Percentiles rank a stretch among this genome's conserved stretches.
Evolutionary conservation across 495 filamentous ascomycete species (phyloP).

Genomic region (Podospora appendiculata): DNA sequence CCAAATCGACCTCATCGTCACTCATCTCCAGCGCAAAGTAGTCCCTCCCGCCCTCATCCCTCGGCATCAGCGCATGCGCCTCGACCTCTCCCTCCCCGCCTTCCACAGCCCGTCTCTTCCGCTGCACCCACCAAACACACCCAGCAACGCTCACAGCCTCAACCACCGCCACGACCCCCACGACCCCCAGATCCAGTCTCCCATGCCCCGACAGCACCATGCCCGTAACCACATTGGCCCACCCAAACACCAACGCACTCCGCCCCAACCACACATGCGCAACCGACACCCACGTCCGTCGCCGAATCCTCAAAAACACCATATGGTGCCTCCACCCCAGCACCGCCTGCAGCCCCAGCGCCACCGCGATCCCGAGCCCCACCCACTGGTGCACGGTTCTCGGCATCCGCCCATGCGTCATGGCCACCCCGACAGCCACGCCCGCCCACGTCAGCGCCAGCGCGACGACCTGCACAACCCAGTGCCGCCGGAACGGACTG

Average conservation of each 20-base stretch:
- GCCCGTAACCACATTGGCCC: conserved; percentile 18
- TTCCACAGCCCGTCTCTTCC: neutral
- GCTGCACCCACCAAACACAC: conserved; percentile 10
- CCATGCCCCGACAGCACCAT: conserved; percentile 13
- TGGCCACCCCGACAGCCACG: conserved; percentile 8
- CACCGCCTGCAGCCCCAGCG: conserved; percentile 11
- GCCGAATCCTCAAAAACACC: conserved; percentile 13
- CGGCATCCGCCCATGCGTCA: conserved; percentile 6
- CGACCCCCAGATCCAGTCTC: neutral
- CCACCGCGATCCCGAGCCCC: conserved; percentile 7
- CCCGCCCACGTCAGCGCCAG: conserved; percentile 7
- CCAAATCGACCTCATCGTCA: conserved; percentile 12
- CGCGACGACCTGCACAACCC: conserved; percentile 15
- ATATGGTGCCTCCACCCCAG: conserved; percentile 26
- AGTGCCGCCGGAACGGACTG: conserved; percentile 18
- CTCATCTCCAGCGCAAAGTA: conserved; percentile 22
- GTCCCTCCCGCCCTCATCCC: conserved; percentile 5
- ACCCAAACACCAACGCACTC: conserved; percentile 10
- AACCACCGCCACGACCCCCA: neutral
- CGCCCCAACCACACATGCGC: conserved; percentile 20
- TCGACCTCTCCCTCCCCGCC: neutral
- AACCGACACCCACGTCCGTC: conserved; percentile 20
- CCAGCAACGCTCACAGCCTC: conserved; percentile 7
- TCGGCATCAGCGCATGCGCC: conserved; percentile 5
- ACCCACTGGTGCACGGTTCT: conserved; percentile 17